Conservation (phyloP, 2,329 filamentous ascomycete genomes). For the Talaromyces albobiverticillius region DNA sequence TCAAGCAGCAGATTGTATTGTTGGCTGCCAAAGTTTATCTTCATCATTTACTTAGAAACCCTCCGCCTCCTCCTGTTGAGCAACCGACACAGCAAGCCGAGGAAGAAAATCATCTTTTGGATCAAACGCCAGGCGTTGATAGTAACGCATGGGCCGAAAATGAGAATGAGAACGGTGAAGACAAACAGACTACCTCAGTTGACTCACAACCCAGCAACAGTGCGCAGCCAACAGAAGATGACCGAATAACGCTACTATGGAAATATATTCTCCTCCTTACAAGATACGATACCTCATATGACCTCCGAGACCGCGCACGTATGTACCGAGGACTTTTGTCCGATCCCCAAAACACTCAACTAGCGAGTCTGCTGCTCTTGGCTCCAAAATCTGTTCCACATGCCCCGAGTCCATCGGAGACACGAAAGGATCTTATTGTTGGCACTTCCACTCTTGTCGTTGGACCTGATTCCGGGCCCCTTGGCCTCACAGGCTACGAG, state of each 20-base stretch:
- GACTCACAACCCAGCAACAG: constrained; percentile 27
- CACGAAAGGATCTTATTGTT: constrained; percentile 70
- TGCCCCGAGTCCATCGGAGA: constrained; percentile 83
- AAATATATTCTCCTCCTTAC: constrained; percentile 79
- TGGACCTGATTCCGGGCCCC: constrained; percentile 69
- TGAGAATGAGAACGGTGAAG: constrained; percentile 18
- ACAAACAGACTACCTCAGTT: constrained; percentile 22
- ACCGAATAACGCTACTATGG: constrained; percentile 77
- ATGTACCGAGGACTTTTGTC: constrained; percentile 82
- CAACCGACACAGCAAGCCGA: constrained; percentile 14
- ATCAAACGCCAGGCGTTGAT: constrained; percentile 16
- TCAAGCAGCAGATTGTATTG: constrained; percentile 87
- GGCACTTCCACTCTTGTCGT: constrained; percentile 85
- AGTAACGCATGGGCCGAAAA: constrained; percentile 32
- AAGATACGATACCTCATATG: constrained; percentile 91
- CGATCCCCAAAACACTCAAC: constrained; percentile 70
- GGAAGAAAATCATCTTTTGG: constrained; percentile 13
- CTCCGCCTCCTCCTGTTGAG: constrained; percentile 28
- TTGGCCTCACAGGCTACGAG: constrained; percentile 76
- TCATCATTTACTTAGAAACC: constrained; percentile 66
- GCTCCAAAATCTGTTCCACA: constrained; percentile 94
- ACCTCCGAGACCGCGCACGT: constrained; percentile 85
- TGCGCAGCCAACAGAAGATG: constrained; percentile 29
- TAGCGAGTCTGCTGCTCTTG: constrained; percentile 84
- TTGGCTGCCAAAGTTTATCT: constrained; percentile 96